Percentiles rank a stretch among this genome's conserved stretches.
Conservation (phyloP, 2,329 filamentous ascomycete genomes). For the Tolypocladium ovalisporum region DNA sequence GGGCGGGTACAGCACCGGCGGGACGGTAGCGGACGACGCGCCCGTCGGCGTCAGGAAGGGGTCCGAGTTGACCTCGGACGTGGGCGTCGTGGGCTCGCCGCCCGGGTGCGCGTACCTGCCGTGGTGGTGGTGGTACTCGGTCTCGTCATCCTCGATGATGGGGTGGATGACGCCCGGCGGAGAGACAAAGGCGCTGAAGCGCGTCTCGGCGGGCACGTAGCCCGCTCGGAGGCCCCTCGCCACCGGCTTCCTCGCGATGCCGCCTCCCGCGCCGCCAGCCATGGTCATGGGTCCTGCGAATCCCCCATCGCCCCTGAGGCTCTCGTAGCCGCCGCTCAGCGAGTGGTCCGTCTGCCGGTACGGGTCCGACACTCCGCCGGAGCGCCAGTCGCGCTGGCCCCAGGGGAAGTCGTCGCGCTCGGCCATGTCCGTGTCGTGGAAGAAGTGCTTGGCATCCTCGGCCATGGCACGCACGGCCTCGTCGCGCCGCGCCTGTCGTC, state of each 20-base stretch:
- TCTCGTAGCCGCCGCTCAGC: slow-evolving; percentile 41
- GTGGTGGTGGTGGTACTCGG: slow-evolving; percentile 25
- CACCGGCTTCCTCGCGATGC: slow-evolving; percentile 22
- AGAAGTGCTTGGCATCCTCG: slow-evolving; percentile 36
- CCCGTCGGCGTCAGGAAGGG: slow-evolving; percentile 37
- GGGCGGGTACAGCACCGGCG: slow-evolving; percentile 12
- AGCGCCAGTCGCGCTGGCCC: slow-evolving; percentile 30
- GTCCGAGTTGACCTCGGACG: slow-evolving; percentile 29
- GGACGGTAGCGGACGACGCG: slow-evolving; percentile 9
- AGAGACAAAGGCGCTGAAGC: slow-evolving; percentile 15
- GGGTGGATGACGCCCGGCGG: slow-evolving; percentile 39
- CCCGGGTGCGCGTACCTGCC: background rate
- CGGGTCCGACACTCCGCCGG: slow-evolving; percentile 31
- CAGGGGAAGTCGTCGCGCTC: slow-evolving; percentile 24
- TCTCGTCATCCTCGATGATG: slow-evolving; percentile 49
- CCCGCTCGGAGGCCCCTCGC: slow-evolving; percentile 17
- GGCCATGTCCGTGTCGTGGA: slow-evolving; percentile 34
- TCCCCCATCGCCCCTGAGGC: slow-evolving; percentile 24
- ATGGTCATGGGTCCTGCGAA: background rate
- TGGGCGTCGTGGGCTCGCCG: slow-evolving; percentile 16
- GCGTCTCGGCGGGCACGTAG: slow-evolving; percentile 19
- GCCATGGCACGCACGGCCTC: slow-evolving; percentile 36
- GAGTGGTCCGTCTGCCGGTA: slow-evolving; percentile 21
- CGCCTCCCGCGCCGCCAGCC: slow-evolving; percentile 21
- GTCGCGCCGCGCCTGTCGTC: slow-evolving; percentile 27